phyloP scores from a whole-genome alignment of 1,284 basidiomycete species.

The Sanghuangporus baumii region DNA sequence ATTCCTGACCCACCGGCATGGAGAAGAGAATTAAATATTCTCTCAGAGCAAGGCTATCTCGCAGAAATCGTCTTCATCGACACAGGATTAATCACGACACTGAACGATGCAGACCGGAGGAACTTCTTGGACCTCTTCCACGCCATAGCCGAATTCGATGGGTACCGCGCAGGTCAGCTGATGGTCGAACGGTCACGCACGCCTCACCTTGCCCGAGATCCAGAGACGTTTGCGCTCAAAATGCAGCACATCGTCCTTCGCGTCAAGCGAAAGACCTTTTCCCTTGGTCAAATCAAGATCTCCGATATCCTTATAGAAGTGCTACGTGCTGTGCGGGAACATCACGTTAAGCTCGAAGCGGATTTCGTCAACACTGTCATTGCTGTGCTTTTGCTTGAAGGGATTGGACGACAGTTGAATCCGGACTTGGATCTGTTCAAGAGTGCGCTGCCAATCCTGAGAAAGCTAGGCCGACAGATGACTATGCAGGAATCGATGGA shows the following conservation, averaged over 20 bases:
- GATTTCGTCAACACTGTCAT: conserved; percentile 99
- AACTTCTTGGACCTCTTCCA: conserved; percentile 98
- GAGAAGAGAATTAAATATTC: conserved; percentile 60
- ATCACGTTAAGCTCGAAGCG: conserved; percentile 98
- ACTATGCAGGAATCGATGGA: conserved; percentile 66
- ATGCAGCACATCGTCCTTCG: conserved; percentile 94
- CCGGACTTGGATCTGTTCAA: conserved; percentile 92
- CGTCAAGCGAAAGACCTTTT: conserved; percentile 96
- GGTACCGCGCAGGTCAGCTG: conserved; percentile 88
- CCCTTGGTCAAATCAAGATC: conserved; percentile 92
- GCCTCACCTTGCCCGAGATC: conserved; percentile 86
- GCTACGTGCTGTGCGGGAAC: conserved; percentile 79
- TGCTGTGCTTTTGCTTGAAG: conserved; percentile 89
- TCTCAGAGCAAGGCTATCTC: conserved; percentile 75
- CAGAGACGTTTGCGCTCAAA: conserved; percentile 93
- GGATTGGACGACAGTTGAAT: conserved; percentile 92
- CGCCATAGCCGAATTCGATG: conserved; percentile 94
- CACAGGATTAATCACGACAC: conserved; percentile 88
- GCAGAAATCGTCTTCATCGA: conserved; percentile 97
- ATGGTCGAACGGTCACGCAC: conserved; percentile 96
- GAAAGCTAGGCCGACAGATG: conserved; percentile 87
- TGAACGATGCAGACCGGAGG: conserved; percentile 74
- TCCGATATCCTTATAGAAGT: conserved; percentile 90
- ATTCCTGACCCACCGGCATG: conserved; percentile 59
- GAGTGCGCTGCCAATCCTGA: conserved; percentile 83